A percentile compares a stretch with the other conserved stretches of the same genome.
These are phyloP conservation scores for Yamadazyma buinensis DNA, from an alignment of 1,139 yeast species.

Conservation along the genomic window DNA sequence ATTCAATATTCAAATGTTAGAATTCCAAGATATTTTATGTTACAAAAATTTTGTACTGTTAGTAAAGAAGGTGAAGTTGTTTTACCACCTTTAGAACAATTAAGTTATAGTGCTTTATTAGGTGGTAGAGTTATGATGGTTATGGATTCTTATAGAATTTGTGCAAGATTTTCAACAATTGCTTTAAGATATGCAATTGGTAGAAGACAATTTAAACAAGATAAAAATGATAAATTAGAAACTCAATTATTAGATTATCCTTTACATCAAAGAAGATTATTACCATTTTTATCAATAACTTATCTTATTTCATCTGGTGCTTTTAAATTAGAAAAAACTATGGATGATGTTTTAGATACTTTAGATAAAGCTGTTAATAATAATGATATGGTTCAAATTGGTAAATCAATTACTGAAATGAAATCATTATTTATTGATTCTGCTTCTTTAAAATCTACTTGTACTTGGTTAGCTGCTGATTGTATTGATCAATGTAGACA, in stretches of 20 bases:
- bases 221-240: conserved; percentile 32
- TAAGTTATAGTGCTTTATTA: conserved; percentile 80
- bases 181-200: conserved; percentile 88
- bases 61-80: conserved; percentile 65
- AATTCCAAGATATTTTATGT: conserved; percentile 80
- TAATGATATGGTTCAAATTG: conserved; percentile 39
- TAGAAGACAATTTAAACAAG: conserved; percentile 74
- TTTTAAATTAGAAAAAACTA: conserved; percentile 55
- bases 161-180: conserved; percentile 76
- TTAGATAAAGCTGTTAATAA: conserved; percentile 53
- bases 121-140: conserved; percentile 93
- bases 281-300: conserved; percentile 78
- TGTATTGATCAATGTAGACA: conserved; percentile 88
- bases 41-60: conserved; percentile 76
- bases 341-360: conserved; percentile 47
- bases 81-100: conserved; percentile 79
- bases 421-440: conserved; percentile 82
- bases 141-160: conserved; percentile 73
- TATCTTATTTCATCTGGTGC: conserved; percentile 76
- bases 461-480: conserved; percentile 80
- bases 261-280: conserved; percentile 78
- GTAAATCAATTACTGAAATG: conserved; percentile 54
- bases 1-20: conserved; percentile 80
- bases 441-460: conserved; percentile 85
- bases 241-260: conserved; percentile 76